phyloP scores from a whole-genome alignment of 495 filamentous ascomycete genomes.

The Aspergillus baeticus region DNA sequence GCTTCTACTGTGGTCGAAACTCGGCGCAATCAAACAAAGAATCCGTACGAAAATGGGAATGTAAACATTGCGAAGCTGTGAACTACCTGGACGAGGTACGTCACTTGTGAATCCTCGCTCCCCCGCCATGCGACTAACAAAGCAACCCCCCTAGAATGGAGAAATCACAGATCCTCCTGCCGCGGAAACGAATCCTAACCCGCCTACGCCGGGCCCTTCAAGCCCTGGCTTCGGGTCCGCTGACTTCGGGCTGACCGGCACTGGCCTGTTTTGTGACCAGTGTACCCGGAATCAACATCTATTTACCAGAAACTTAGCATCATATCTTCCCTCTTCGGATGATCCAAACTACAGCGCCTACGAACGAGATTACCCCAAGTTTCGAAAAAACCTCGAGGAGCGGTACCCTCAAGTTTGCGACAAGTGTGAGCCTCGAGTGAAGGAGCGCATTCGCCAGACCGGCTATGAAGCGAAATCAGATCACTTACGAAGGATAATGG shows the following conservation, averaged over 20 bases:
- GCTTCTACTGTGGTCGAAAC: slow-evolving; percentile 74
- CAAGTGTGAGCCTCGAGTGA: slow-evolving; percentile 67
- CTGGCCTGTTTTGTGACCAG: slow-evolving; percentile 68
- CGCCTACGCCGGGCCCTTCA: slow-evolving; percentile 25
- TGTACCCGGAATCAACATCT: slow-evolving; percentile 84
- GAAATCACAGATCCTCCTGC: slow-evolving; percentile 85
- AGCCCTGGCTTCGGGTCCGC: slow-evolving; percentile 32
- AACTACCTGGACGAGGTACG: slow-evolving; percentile 74
- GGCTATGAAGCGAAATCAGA: slow-evolving; percentile 79
- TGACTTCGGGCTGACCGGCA: slow-evolving; percentile 30
- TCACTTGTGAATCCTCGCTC: slow-evolving; percentile 17
- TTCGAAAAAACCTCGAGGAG: slow-evolving; percentile 63
- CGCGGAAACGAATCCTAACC: slow-evolving; percentile 38
- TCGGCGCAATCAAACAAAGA: slow-evolving; percentile 54
- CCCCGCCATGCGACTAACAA: neutral
- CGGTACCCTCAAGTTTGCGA: slow-evolving; percentile 83
- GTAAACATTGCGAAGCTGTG: slow-evolving; percentile 70
- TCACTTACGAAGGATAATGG: slow-evolving; percentile 69
- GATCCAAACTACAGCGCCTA: slow-evolving; percentile 60
- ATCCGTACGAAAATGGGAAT: slow-evolving; percentile 61
- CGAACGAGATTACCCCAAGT: slow-evolving; percentile 56
- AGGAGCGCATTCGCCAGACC: slow-evolving; percentile 60
- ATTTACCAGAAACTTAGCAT: slow-evolving; percentile 62
- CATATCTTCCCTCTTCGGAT: slow-evolving; percentile 68
- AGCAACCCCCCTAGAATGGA: slow-evolving; percentile 56